Percentiles rank a stretch among this genome's conserved stretches.
Evolutionary conservation across 805 yeast genomes (phyloP).

Genomic region (Middelhovenomyces tepae): DNA sequence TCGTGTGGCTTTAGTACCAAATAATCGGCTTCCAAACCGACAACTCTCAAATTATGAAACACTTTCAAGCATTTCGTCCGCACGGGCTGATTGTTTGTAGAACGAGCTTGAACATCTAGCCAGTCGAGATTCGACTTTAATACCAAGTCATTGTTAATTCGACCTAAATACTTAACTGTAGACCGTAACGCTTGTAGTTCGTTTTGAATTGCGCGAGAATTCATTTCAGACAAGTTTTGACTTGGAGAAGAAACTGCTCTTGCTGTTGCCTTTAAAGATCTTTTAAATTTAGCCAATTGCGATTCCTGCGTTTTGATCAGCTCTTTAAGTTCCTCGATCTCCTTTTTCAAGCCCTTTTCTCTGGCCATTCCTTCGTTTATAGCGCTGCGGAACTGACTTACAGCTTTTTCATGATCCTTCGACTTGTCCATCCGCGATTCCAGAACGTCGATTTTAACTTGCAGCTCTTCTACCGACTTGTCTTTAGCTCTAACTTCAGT

Average conservation of each 20-base stretch:
- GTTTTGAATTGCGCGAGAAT: slow-evolving; percentile 6
- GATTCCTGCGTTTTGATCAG: slow-evolving; percentile 10
- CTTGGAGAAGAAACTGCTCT: slow-evolving; percentile 8
- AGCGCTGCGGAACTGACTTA: slow-evolving; percentile 12
- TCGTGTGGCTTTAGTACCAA: too few relatives aligned
- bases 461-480: slow-evolving; percentile 20
- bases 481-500: slow-evolving; percentile 16
- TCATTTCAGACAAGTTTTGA: slow-evolving; percentile 6
- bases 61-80: too few relatives aligned
- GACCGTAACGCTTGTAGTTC: slow-evolving; percentile 11
- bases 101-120: too few relatives aligned
- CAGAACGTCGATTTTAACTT: slow-evolving; percentile 16
- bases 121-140: too few relatives aligned
- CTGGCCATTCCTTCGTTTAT: slow-evolving; percentile 6
- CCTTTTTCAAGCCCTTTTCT: slow-evolving; percentile 10
- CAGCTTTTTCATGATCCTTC: slow-evolving; percentile 15
- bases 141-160: neutral
- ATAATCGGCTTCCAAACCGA: too few relatives aligned
- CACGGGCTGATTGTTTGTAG: too few relatives aligned
- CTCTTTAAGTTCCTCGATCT: slow-evolving; percentile 8
- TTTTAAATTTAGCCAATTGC: slow-evolving; percentile 10
- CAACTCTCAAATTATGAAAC: too few relatives aligned
- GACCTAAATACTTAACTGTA: slow-evolving; percentile 7
- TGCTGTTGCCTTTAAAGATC: slow-evolving; percentile 4
- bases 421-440: slow-evolving; percentile 17